Evolutionary conservation across 2,329 filamentous ascomycete genomes (phyloP).

Genomic region (Neofusicoccum cordaticola): DNA sequence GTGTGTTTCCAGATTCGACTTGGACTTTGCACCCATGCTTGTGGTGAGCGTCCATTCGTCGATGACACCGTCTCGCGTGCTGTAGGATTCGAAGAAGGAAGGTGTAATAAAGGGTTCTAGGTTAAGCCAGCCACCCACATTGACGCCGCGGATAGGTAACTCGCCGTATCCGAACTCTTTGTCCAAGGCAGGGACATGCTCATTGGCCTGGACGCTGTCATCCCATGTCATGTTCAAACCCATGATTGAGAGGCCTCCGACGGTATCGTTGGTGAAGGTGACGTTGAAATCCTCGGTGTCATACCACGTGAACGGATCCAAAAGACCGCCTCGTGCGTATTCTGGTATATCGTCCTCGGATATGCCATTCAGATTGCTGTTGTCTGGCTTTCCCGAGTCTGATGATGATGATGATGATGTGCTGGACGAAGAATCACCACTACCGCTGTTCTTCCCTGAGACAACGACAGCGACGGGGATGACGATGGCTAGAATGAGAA

Average conservation of each 20-base stretch:
- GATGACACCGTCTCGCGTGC: slow-evolving; percentile 61
- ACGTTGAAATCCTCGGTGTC: slow-evolving; percentile 89
- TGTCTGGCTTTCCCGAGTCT: slow-evolving; percentile 34
- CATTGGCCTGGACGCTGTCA: slow-evolving; percentile 74
- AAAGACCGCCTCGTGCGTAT: slow-evolving; percentile 68
- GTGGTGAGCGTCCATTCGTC: slow-evolving; percentile 82
- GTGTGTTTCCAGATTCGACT: slow-evolving; percentile 75
- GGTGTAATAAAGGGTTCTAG: slow-evolving; percentile 95
- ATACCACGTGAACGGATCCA: slow-evolving; percentile 91
- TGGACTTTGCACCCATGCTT: slow-evolving; percentile 66
- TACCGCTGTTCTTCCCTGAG: slow-evolving; percentile 38
- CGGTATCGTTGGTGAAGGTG: slow-evolving; percentile 81
- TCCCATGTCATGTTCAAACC: slow-evolving; percentile 84
- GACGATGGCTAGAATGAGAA: slow-evolving; percentile 45
- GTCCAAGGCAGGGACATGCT: slow-evolving; percentile 73
- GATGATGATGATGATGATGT: slow-evolving; percentile 23
- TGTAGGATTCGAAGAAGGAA: slow-evolving; percentile 75
- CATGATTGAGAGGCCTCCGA: slow-evolving; percentile 88
- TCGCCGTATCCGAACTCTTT: slow-evolving; percentile 75
- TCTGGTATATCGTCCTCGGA: slow-evolving; percentile 46
- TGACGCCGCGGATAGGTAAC: slow-evolving; percentile 82
- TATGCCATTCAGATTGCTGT: slow-evolving; percentile 46
- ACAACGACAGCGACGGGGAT: slow-evolving; percentile 48
- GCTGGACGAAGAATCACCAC: slow-evolving; percentile 21
- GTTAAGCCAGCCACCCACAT: slow-evolving; percentile 89